These are phyloP conservation scores for Blastomyces emzantsi DNA, from an alignment of 2,329 filamentous ascomycete species.

Conservation along the genomic window DNA sequence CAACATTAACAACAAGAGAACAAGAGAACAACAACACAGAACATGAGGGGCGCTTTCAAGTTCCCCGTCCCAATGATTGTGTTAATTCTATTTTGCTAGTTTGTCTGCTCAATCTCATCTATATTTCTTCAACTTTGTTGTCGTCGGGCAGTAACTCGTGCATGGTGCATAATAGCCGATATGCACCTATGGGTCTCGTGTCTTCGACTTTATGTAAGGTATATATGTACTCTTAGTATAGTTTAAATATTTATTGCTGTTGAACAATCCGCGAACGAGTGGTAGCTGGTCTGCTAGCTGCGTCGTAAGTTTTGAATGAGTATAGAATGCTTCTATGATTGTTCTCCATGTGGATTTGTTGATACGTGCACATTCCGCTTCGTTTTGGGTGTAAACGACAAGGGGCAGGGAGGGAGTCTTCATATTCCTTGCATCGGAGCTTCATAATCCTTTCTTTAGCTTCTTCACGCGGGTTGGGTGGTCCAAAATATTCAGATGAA, in stretches of 20 bases:
- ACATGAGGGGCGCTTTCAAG: background rate
- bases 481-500: background rate
- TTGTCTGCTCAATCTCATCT: background rate
- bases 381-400: background rate
- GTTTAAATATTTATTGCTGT: background rate
- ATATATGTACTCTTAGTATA: background rate
- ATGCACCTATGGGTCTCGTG: background rate
- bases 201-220: background rate
- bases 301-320: background rate
- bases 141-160: conserved; percentile 6
- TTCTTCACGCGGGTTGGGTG: background rate
- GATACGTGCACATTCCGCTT: background rate
- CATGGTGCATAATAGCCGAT: conserved; percentile 1
- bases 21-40: background rate
- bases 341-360: background rate
- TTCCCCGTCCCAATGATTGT: background rate
- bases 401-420: no score
- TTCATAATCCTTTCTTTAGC: background rate
- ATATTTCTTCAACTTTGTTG: background rate
- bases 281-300: background rate
- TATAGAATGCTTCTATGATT: background rate
- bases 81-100: background rate
- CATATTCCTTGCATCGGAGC: background rate
- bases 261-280: background rate
- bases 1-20: background rate